These are phyloP conservation scores for Nepenthes gracilis DNA, from an alignment of 148 eudicot species.

Conservation along the genomic window DNA sequence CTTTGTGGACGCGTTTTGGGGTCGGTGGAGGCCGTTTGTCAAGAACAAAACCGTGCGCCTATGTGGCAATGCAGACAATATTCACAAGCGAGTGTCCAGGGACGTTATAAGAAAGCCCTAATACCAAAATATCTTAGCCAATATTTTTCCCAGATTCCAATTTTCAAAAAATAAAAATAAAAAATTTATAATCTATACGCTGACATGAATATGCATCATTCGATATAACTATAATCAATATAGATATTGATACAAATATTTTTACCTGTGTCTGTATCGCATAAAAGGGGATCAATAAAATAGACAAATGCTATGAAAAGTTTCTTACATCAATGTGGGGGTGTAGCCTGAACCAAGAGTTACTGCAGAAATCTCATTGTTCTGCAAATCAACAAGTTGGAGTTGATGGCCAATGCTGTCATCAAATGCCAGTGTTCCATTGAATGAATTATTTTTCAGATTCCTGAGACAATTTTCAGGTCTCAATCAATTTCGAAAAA, in stretches of 20 bases:
- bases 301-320: not conserved
- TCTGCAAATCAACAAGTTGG: conserved; percentile 67
- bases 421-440: conserved; percentile 60
- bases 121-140: too few species aligned
- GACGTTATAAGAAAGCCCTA: too few species aligned
- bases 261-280: too few species aligned
- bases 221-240: not conserved
- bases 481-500: not conserved
- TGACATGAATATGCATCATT: not conserved
- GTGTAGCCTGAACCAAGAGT: conserved; percentile 58
- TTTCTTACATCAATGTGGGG: conserved; percentile 61
- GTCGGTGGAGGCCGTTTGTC: too few species aligned
- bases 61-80: too few species aligned
- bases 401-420: conserved; percentile 53
- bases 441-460: conserved; percentile 65
- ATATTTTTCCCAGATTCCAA: too few species aligned
- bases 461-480: conserved; percentile 33
- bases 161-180: too few species aligned
- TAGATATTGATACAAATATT: not conserved
- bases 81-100: too few species aligned
- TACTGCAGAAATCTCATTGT: conserved; percentile 58
- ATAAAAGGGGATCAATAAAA: too few species aligned
- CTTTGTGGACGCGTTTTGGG: too few species aligned
- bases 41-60: too few species aligned
- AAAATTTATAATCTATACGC: too few species aligned